Evolutionary conservation across 2,329 filamentous ascomycete species (phyloP).

Genomic region (Dactylonectria estremocensis): DNA sequence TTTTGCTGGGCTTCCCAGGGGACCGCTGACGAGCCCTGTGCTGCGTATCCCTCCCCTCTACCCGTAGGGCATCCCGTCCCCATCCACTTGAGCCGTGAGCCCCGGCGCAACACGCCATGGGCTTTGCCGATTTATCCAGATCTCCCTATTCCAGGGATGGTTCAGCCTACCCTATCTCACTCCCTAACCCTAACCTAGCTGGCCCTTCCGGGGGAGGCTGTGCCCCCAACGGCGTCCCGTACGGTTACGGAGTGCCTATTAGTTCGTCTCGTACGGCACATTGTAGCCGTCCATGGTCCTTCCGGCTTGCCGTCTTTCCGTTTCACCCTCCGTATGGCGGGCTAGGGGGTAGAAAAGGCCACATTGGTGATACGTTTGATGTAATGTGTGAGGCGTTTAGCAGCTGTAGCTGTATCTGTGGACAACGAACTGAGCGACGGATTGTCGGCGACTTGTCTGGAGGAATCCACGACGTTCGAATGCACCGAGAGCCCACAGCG

Average conservation of each 20-base stretch:
- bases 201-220: conserved; percentile 5
- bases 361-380: neutral
- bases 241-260: conserved; percentile 22
- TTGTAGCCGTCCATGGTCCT: conserved; percentile 23
- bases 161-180: conserved; percentile 30
- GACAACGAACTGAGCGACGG: neutral
- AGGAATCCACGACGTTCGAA: neutral
- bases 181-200: conserved; percentile 32
- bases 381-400: neutral
- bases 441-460: neutral
- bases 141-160: conserved; percentile 39
- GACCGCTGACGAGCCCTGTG: conserved; percentile 24
- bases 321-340: conserved; percentile 26
- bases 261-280: conserved; percentile 28
- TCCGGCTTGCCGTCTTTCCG: conserved; percentile 13
- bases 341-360: conserved; percentile 12
- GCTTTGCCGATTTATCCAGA: conserved; percentile 48
- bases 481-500: neutral
- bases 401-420: neutral
- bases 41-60: neutral
- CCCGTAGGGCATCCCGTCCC: conserved; percentile 16
- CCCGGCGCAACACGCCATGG: conserved; percentile 43
- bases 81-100: conserved; percentile 35
- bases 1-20: neutral
- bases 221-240: conserved; percentile 18